Conservation (phyloP, 257 asterid genomes). For the Capsicum rhomboideum region DNA sequence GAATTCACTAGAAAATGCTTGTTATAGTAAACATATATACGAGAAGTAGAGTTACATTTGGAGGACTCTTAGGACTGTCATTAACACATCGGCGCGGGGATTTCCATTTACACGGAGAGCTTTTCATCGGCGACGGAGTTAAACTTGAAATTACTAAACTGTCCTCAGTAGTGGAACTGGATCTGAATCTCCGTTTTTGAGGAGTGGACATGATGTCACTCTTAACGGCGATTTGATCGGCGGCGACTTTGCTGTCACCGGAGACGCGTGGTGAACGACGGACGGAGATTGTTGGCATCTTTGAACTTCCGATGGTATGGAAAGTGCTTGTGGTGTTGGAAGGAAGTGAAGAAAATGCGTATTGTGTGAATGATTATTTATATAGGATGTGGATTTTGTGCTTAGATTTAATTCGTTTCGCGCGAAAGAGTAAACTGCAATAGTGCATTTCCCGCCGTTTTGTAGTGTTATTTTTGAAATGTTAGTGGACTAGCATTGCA, state of each 20-base stretch:
- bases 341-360: neutral
- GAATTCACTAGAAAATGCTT: neutral
- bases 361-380: neutral
- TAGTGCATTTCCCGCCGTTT: conserved; percentile 25
- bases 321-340: neutral
- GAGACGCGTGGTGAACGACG: conserved; percentile 23
- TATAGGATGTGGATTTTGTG: neutral
- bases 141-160: conserved; percentile 9
- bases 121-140: conserved; percentile 20
- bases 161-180: conserved; percentile 13
- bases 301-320: neutral
- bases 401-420: conserved; percentile 8
- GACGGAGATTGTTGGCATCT: conserved; percentile 51
- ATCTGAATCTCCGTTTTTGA: conserved; percentile 45
- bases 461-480: neutral
- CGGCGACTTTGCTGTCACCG: neutral
- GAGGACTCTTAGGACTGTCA: conserved; percentile 40
- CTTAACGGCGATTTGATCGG: conserved; percentile 5
- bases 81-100: conserved; percentile 44
- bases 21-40: neutral
- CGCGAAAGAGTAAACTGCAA: conserved; percentile 19
- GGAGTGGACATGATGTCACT: conserved; percentile 28
- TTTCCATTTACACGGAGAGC: conserved; percentile 39
- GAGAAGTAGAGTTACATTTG: conserved; percentile 24
- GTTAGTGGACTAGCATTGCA: neutral